Evolutionary conservation across 2,329 filamentous ascomycete species (phyloP).

Genomic region (Microcera coccophila): DNA sequence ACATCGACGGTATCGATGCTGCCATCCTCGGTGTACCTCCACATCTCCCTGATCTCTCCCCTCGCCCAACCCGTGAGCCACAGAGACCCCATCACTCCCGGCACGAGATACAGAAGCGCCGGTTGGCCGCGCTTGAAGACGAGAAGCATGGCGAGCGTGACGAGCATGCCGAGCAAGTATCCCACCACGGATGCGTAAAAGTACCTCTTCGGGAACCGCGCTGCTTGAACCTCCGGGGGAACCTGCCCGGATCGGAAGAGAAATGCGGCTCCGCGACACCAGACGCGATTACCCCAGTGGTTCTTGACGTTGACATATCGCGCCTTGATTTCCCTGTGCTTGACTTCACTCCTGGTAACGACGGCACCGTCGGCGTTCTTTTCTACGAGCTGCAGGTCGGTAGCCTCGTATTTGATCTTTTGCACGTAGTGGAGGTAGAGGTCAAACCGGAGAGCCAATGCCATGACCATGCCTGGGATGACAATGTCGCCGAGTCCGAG

Average conservation of each 20-base stretch:
- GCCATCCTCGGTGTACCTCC: conserved; percentile 74
- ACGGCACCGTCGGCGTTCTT: conserved; percentile 31
- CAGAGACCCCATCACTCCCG: conserved; percentile 69
- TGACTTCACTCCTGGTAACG: conserved; percentile 35
- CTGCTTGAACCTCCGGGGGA: conserved; percentile 35
- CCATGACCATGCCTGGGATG: conserved; percentile 86
- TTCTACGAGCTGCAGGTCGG: conserved; percentile 32
- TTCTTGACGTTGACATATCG: conserved; percentile 60
- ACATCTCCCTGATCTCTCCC: conserved; percentile 72
- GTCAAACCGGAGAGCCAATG: conserved; percentile 85
- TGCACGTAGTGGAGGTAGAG: conserved; percentile 76
- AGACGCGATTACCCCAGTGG: conserved; percentile 79
- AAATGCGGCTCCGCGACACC: conserved; percentile 50
- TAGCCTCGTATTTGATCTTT: conserved; percentile 51
- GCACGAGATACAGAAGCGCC: conserved; percentile 87
- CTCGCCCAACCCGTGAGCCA: conserved; percentile 69
- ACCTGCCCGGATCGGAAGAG: conserved; percentile 21
- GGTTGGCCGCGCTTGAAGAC: conserved; percentile 80
- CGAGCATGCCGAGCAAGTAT: conserved; percentile 73
- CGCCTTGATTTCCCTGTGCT: conserved; percentile 48
- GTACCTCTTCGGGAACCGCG: conserved; percentile 74
- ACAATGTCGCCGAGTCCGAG: conserved; percentile 93
- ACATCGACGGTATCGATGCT: conserved; percentile 53
- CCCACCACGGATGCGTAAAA: conserved; percentile 74
- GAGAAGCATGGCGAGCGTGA: conserved; percentile 72